Base-by-base conservation (phyloP, 108 stramenopile species). In the Pseudonitzschia delicatissima region DNA sequence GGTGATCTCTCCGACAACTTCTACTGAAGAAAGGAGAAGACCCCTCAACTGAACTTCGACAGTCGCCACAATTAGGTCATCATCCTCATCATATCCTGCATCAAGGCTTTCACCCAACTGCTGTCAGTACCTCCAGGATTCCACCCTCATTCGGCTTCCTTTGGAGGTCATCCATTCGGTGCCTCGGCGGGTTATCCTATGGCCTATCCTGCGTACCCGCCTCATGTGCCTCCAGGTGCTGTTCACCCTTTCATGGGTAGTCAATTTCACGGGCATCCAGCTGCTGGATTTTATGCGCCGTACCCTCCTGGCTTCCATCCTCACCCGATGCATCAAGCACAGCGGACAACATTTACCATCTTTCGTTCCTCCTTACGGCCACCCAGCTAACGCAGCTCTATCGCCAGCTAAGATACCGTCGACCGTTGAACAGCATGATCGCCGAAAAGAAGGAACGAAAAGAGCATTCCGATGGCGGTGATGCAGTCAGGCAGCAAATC, bases 1-100 rank as follows among this genome's bases (percentile, higher is more conserved):
- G 20, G 26, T 66, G 2, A 73, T 60, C 45, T 42, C 72, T 44
- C 58, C 72, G 25, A 34, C 64, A 20, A 60, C 64, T 9, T 66
- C 64, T 17, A 31, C n/a, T 20, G 65, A 52, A 42, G 66, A 55
- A 66, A 5, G 51, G 17, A 62, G 37, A 40, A 20, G 62, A 35
- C 9, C 9, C 33, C 7, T 33, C 32, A 3, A 34, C 17, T 28
- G 33, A 32, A 35, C 15, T 33, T 17, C 17, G 33, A 33, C 29
- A 37, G 13, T 44, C n/a, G n/a, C 55, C 57, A 25, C 61, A 31
- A 12, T 57, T 45, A 34, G 63, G 42, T 20, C 45, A 69, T 48
- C 53, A 5, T 3, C 21, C 45, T 4, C 44, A 52, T 45, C 42
- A 9, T 20, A 34, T 45, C 11, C 33, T 2, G 34, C 36, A 58